phyloP scores from a whole-genome alignment of 2,329 filamentous ascomycete genomes.

The Graphium sp. region DNA sequence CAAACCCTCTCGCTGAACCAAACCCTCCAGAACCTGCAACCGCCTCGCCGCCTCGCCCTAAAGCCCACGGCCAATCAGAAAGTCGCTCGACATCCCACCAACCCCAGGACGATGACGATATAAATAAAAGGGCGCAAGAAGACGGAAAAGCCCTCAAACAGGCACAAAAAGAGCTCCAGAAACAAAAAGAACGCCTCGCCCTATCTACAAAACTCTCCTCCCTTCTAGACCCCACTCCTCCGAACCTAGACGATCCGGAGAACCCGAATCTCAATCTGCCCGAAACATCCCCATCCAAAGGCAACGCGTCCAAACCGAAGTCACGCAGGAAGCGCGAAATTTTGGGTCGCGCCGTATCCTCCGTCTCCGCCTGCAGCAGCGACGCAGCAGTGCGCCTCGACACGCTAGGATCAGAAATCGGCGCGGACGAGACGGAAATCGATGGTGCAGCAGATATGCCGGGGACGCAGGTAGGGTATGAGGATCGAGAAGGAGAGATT shows the following conservation, averaged over 20 bases:
- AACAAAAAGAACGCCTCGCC: slow-evolving; percentile 9
- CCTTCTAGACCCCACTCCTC: slow-evolving; percentile 18
- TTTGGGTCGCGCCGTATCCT: slow-evolving; percentile 40
- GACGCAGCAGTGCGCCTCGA: slow-evolving; percentile 1
- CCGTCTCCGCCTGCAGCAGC: slow-evolving; percentile 19
- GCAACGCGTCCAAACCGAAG: slow-evolving; percentile 7
- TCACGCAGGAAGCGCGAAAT: slow-evolving; percentile 26
- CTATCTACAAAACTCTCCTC: slow-evolving; percentile 23
- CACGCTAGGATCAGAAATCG: slow-evolving; percentile 2
- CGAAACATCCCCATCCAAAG: slow-evolving; percentile 7
- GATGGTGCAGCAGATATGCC: slow-evolving; percentile 17
- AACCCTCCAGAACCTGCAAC: no score
- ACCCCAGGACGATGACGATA: slow-evolving; percentile 7
- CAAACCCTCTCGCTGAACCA: no score
- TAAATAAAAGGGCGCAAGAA: slow-evolving; percentile 3
- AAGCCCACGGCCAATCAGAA: no score
- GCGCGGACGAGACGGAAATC: slow-evolving; percentile 9
- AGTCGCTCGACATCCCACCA: slow-evolving; percentile 3
- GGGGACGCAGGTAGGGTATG: slow-evolving; percentile 35
- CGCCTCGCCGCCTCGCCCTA: slow-evolving; percentile 5
- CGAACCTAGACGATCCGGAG: slow-evolving; percentile 4
- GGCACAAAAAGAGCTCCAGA: slow-evolving; percentile 7
- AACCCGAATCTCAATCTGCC: no score
- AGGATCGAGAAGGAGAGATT: slow-evolving; percentile 31
- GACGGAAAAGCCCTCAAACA: slow-evolving; percentile 5